Evolutionary conservation across 1,284 basidiomycete genomes (phyloP), one percentile per base, ranked within the genome.

Genomic region (Naganishia liquefaciens): DNA sequence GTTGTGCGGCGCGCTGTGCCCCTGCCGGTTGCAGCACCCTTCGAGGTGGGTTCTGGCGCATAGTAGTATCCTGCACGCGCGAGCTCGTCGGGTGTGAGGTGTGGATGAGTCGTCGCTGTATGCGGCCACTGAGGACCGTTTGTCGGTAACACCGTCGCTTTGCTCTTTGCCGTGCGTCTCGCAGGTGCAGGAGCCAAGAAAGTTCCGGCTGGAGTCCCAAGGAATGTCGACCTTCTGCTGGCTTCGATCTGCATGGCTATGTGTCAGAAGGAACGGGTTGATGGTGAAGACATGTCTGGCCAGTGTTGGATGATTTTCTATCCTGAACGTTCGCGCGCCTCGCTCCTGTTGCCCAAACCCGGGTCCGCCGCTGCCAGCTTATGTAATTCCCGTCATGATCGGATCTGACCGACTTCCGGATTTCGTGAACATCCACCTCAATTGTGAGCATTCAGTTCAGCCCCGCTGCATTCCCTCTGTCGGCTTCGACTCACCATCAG

Each of bases 41-140:
- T 80, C 66, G 86, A 84, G 13, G 84, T 82, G 67, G 78, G 77
- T 70, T 83, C 84, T 0, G 89, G 88, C 63, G 81, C 81, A 76
- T 83, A 90, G 80, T 85, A 91, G 80, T 93, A 93, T 15, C 91
- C 91, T 2, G 91, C 91, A 68, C 87, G 84, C 1, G 91, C 87
- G 28, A 93, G 84, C 4, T 83, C 80, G 54, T 82, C 77, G 1
- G 91, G 86, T 50, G 84, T 91, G 51, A 91, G 87, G 65, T 80
- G 77, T 1, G 79, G 78, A 63, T 76, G 70, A 2, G 70, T 69
- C 0, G 68, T 21, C 0, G 72, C 15, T 15, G 68, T 61, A 23
- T 76, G 71, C 3, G 78, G 77, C 70, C 76, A 80, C 17, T 69
- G 70, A 9, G 71, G 63, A 58, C 30, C 33, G 7, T 13, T 37